Conservation (phyloP, 192 early-diverging fungal species). For the Backusella westeae region DNA sequence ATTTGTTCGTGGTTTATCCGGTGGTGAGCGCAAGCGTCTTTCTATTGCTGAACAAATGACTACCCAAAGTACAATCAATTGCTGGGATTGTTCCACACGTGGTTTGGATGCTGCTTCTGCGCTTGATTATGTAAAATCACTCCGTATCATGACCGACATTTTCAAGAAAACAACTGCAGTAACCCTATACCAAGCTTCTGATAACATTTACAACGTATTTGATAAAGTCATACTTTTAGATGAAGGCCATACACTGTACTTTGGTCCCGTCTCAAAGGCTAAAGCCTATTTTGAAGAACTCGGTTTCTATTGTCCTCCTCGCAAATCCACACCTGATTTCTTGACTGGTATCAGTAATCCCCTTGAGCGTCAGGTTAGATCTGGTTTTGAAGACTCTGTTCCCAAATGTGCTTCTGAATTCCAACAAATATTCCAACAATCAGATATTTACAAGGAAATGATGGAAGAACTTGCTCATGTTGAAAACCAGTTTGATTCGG, state of each 20-base stretch:
- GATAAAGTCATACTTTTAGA: constrained; percentile 67
- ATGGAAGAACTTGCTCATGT: constrained; percentile 43
- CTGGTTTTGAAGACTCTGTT: constrained; percentile 55
- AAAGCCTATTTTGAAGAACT: constrained; percentile 61
- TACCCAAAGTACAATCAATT: constrained; percentile 52
- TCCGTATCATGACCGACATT: constrained; percentile 72
- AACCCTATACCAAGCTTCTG: constrained; percentile 65
- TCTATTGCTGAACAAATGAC: constrained; percentile 78
- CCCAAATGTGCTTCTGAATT: constrained; percentile 64
- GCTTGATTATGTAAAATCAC: constrained; percentile 73
- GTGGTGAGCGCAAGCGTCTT: constrained; percentile 77
- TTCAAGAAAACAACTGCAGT: constrained; percentile 58
- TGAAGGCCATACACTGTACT: constrained; percentile 66
- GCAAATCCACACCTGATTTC: constrained; percentile 72
- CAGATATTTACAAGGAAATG: constrained; percentile 38
- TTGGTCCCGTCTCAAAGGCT: constrained; percentile 60
- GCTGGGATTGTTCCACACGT: constrained; percentile 65
- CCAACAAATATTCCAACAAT: constrained; percentile 50
- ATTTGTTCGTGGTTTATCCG: constrained; percentile 71
- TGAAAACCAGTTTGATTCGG: constrained; percentile 29
- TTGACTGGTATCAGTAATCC: constrained; percentile 68
- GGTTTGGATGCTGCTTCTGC: constrained; percentile 85
- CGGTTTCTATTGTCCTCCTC: constrained; percentile 60
- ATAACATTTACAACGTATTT: constrained; percentile 74
- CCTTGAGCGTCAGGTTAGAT: constrained; percentile 45